Evolutionary conservation across 768 basidiomycete species (phyloP), one percentile per base, ranked within the genome.

Genomic region (Galerina marginata): DNA sequence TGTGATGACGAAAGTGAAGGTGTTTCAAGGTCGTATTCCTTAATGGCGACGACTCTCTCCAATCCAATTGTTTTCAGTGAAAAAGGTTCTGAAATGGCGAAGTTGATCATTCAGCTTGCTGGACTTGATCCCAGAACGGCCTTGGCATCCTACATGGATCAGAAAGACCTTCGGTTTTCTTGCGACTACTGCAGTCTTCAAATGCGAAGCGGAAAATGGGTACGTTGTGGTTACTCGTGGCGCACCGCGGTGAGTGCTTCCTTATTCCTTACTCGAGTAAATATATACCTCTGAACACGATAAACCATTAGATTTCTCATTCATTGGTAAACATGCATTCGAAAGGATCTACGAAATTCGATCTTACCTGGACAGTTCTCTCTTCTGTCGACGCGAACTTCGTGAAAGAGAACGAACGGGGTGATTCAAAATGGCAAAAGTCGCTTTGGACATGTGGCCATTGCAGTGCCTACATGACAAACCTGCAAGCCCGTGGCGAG

Each of bases 111-210:
- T 38, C 46, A 37, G 11, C 45, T 59, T 15, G 15, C 40, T 9
- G 65, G 59, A 14, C 54, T 66, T 5, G 36, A 61, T 40, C 26
- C 51, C 1, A 48, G 14, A 12, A 54, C 37, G 11, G 48, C 60
- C 6, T 56, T 63, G 16, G 58, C 62, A 5, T 46, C 57, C 14
- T 57, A 59, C 16, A 59, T 66, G 40, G 65, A 66, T 25, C 6
- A 45, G 51, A 61, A 51, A 39, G 52, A 56, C 25, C 14, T 57
- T 40, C 60, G 65, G 15, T 66, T 64, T 37, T 7, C 29, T 7
- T 66, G 65, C 23, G 42, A 16, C 3, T 3, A 9, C 9, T 66
- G 65, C 40, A 4, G 0, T 26, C 16, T 33, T 6, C 43, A 44
- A 14, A 25, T 46, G 1, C 0, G 4, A 16, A 9, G n/a, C 9